Evolutionary conservation across 768 basidiomycete genomes (phyloP).

Genomic region (Russula virescens): DNA sequence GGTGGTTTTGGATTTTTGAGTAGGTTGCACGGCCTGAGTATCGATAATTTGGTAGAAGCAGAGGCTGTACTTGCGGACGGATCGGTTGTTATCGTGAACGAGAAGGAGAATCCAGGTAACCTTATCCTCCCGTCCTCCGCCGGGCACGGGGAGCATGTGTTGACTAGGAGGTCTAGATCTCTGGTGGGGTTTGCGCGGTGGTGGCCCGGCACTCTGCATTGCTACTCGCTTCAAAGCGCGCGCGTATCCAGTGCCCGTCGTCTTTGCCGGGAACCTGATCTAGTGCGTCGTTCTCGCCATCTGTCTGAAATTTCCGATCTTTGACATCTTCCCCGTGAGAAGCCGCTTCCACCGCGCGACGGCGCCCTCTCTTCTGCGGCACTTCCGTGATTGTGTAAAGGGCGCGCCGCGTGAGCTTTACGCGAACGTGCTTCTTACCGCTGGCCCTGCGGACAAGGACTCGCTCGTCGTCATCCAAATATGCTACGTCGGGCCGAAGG

Average conservation of each 20-base stretch:
- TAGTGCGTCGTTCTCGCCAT: constrained; percentile 51
- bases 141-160: not conserved
- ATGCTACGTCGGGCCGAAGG: constrained; percentile 76
- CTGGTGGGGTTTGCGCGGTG: constrained; percentile 85
- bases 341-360: constrained; percentile 88
- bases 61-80: constrained; percentile 93
- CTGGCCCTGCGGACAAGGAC: constrained; percentile 77
- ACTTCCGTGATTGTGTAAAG: constrained; percentile 92
- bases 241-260: constrained; percentile 84
- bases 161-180: constrained; percentile 46
- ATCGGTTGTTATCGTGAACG: constrained; percentile 69
- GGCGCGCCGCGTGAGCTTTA: constrained; percentile 83
- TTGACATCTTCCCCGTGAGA: constrained; percentile 12
- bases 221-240: constrained; percentile 86
- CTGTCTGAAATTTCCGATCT: not conserved
- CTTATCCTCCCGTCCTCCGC: constrained; percentile 8
- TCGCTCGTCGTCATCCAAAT: constrained; percentile 89
- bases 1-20: constrained; percentile 90
- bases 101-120: constrained; percentile 64
- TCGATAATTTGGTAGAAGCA: constrained; percentile 86
- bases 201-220: constrained; percentile 77
- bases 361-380: constrained; percentile 80
- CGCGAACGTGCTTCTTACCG: constrained; percentile 85
- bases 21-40: constrained; percentile 75
- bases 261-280: constrained; percentile 88